These are phyloP conservation scores for Fusarium sp. DNA, from an alignment of 2,329 filamentous ascomycete species.

Conservation along the genomic window DNA sequence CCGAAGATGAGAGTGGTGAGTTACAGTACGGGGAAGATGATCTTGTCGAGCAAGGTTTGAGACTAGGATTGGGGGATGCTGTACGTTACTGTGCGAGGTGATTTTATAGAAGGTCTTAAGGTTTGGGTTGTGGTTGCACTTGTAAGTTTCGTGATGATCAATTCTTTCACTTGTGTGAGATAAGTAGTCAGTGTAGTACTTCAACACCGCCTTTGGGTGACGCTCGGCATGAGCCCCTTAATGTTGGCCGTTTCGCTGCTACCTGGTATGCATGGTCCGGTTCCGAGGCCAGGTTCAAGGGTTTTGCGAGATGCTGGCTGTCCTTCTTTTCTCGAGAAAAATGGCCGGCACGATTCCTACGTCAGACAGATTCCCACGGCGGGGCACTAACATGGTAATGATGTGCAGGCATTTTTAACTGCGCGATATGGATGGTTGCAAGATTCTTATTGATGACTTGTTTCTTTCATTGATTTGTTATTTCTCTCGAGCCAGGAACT, in stretches of 20 bases:
- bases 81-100: not conserved
- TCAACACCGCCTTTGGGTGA: not conserved
- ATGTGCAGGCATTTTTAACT: conserved; percentile 4
- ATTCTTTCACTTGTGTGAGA: not conserved
- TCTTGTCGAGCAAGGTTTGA: not conserved
- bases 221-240: not conserved
- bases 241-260: conserved; percentile 27
- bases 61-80: not conserved
- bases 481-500: no score
- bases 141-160: not conserved
- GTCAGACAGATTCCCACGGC: not conserved
- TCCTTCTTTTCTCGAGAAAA: not conserved
- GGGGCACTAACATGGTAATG: conserved; percentile 8
- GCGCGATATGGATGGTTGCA: not conserved
- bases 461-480: not conserved
- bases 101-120: not conserved
- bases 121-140: not conserved
- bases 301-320: not conserved
- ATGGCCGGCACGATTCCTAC: not conserved
- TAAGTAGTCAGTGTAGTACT: no score
- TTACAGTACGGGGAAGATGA: conserved; percentile 9
- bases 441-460: not conserved
- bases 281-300: not conserved
- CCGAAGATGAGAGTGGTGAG: conserved; percentile 6
- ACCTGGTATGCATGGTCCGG: conserved; percentile 20